These are phyloP conservation scores for Lindgomyces ingoldianus DNA, from an alignment of 495 filamentous ascomycete genomes.

Conservation along the genomic window DNA sequence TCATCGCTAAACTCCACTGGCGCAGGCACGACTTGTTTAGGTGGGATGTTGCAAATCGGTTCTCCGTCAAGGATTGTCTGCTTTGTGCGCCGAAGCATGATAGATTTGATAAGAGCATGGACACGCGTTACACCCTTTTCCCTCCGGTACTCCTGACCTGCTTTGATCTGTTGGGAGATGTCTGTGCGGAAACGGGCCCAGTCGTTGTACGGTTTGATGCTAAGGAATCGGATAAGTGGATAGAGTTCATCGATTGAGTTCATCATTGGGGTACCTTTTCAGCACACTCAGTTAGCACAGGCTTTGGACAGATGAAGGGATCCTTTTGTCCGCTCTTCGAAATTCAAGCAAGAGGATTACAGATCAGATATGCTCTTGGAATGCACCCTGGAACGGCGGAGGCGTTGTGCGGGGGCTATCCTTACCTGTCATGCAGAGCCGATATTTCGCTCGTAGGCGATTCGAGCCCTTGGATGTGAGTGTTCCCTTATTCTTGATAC, in stretches of 20 bases:
- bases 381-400: too few relatives aligned
- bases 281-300: constrained; percentile 69
- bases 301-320: too few relatives aligned
- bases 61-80: constrained; percentile 79
- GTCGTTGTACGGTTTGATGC: constrained; percentile 75
- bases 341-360: too few relatives aligned
- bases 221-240: constrained; percentile 77
- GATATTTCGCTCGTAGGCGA: constrained; percentile 61
- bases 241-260: constrained; percentile 83
- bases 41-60: constrained; percentile 75
- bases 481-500: constrained; percentile 82
- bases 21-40: constrained; percentile 64
- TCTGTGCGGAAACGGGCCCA: constrained; percentile 61
- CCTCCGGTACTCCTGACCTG: background rate
- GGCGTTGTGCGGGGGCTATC: too few relatives aligned
- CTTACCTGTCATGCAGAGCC: constrained; percentile 76
- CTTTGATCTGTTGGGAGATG: constrained; percentile 37
- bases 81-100: constrained; percentile 85
- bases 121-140: constrained; percentile 61
- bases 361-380: too few relatives aligned
- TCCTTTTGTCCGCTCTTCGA: too few relatives aligned
- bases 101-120: constrained; percentile 78
- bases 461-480: constrained; percentile 64
- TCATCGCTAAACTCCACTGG: constrained; percentile 74
- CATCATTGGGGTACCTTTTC: constrained; percentile 95